phyloP scores from a whole-genome alignment of 2,329 filamentous ascomycete species.

The Colletotrichum camelliae region DNA sequence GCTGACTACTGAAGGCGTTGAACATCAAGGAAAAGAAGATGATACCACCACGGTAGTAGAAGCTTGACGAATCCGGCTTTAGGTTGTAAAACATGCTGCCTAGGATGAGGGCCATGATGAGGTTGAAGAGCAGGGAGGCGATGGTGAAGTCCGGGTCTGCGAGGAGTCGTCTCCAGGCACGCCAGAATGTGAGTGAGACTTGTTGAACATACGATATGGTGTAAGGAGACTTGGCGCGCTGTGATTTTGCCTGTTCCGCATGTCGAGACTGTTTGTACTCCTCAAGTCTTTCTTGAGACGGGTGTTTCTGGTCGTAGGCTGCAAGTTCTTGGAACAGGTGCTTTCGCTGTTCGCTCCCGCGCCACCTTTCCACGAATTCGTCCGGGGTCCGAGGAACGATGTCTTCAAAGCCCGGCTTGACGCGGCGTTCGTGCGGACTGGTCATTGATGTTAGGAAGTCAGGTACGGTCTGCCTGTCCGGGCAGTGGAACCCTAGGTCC shows the following conservation, averaged over 20 bases:
- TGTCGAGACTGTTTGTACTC: neutral
- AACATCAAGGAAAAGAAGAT: slow-evolving; percentile 37
- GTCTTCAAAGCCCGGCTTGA: slow-evolving; percentile 29
- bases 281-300: neutral
- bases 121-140: slow-evolving; percentile 58
- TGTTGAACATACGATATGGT: slow-evolving; percentile 54
- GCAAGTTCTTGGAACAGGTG: slow-evolving; percentile 33
- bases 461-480: slow-evolving; percentile 65
- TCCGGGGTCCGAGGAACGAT: slow-evolving; percentile 34
- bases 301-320: slow-evolving; percentile 24
- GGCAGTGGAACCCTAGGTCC: slow-evolving; percentile 67
- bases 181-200: slow-evolving; percentile 45
- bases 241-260: slow-evolving; percentile 33
- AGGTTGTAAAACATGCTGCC: slow-evolving; percentile 71
- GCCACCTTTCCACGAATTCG: slow-evolving; percentile 35
- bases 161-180: slow-evolving; percentile 47
- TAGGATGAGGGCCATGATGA: slow-evolving; percentile 39
- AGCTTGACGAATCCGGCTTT: slow-evolving; percentile 52
- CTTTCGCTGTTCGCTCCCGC: slow-evolving; percentile 27
- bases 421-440: slow-evolving; percentile 31
- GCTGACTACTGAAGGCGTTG: slow-evolving; percentile 28
- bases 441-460: slow-evolving; percentile 74
- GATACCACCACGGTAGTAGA: slow-evolving; percentile 46
- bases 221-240: slow-evolving; percentile 55
- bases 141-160: slow-evolving; percentile 53